Conservation (phyloP, 805 yeast species). For the Yamadazyma phyllophila region DNA sequence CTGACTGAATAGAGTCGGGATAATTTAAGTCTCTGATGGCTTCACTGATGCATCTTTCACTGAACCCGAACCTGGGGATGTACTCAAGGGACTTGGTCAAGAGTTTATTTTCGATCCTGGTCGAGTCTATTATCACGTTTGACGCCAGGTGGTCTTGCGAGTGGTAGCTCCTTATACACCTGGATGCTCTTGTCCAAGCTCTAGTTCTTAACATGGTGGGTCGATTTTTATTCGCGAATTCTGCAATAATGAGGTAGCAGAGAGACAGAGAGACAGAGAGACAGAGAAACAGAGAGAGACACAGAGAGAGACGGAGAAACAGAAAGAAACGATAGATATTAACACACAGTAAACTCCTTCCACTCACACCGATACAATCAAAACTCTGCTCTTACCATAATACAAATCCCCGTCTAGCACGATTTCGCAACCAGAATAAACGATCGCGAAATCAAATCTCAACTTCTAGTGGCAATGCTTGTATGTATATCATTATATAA, state of each 20-base stretch:
- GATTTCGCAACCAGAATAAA: no score
- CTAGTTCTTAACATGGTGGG: constrained; percentile 3
- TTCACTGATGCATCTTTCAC: constrained; percentile 43
- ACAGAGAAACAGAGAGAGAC: no score
- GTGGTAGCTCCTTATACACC: constrained; percentile 24
- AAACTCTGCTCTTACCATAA: no score
- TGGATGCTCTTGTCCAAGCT: not conserved
- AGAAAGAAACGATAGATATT: no score
- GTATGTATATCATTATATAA: constrained; percentile 15
- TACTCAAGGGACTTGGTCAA: constrained; percentile 33
- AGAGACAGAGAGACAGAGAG: no score
- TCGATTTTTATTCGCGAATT: constrained; percentile 1
- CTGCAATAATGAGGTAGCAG: not conserved
- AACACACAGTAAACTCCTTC: no score
- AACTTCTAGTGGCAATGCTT: constrained; percentile 16
- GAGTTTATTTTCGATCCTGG: constrained; percentile 41
- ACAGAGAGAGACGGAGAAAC: no score
- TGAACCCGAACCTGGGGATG: constrained; percentile 56
- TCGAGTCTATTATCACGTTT: constrained; percentile 28
- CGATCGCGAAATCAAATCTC: not conserved
- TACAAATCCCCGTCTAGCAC: no score
- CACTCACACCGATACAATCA: no score
- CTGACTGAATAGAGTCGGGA: constrained; percentile 49
- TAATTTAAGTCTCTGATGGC: constrained; percentile 49
- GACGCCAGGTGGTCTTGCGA: constrained; percentile 36